Evolutionary conservation across 2,329 filamentous ascomycete genomes (phyloP), one percentile per base, ranked within the genome.

Genomic region (Arthrobotrys iridis): DNA sequence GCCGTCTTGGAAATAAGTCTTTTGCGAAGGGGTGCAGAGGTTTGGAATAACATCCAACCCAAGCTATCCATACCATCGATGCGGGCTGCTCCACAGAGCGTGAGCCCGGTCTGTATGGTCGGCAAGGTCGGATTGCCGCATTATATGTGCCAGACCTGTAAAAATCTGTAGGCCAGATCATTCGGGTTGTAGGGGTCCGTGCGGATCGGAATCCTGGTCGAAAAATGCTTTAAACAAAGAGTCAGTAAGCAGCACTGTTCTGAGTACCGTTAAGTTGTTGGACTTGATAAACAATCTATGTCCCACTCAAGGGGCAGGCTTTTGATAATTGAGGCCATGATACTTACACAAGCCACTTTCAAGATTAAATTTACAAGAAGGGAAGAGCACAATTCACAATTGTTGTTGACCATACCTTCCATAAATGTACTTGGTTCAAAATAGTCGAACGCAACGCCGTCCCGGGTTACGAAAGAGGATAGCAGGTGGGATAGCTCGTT

Each of bases 401-500:
- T 10, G 4, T 24, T 8, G 10, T 15, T 33, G 4, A n/a, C 13
- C 46, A 55, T 65, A 45, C 7, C 62, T 45, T 41, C 35, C 4
- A 55, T 15, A 37, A 33, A 65, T 28, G 40, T 22, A 30, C 20
- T 28, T 6, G 50, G 15, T 13, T 65, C 46, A 2, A 28, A 33
- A 15, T 33, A 65, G 7, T 30, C 5, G 8, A 5, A 3, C 20
- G 15, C 13, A 13, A 22, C 8, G 13, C 37, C 33, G 6, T 65
- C 46, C 46, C 62, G 57, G 4, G 46, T 11, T 11, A 57, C 20
- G 35, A 41, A 55, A 2, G 46, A 43, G 18, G 62, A 65, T 18
- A 65, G 13, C 3, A 57, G 37, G 7, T 65, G 62, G 0, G 62
- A 65, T 4, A 55, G 24, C 35, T 45, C 35, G n/a, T 65, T 26